phyloP scores from a whole-genome alignment of 768 basidiomycete species.

The Mycena albidolilacea region DNA sequence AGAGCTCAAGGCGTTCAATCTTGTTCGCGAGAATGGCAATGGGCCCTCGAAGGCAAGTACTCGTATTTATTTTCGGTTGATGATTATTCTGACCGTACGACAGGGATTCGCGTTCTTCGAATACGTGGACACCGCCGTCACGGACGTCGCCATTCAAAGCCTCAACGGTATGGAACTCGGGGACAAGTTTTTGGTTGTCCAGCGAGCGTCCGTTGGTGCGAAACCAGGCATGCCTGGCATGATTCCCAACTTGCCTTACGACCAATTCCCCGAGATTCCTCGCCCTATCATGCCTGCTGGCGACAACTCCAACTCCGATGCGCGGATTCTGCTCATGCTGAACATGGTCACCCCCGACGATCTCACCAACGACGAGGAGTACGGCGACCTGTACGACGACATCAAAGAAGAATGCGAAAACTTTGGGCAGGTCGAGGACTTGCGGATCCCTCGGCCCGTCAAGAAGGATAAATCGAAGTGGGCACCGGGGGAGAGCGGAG shows the following conservation, averaged over 20 bases:
- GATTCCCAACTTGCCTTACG: conserved; percentile 81
- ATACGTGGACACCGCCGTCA: conserved; percentile 90
- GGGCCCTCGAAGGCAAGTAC: conserved; percentile 85
- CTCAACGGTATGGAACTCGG: conserved; percentile 98
- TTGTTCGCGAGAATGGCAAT: conserved; percentile 94
- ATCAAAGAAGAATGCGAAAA: conserved; percentile 91
- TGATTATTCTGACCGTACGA: conserved; percentile 28
- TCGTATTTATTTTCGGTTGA: neutral
- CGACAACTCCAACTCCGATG: conserved; percentile 69
- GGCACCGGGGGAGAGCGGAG: conserved; percentile 70
- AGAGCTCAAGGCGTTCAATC: conserved; percentile 97
- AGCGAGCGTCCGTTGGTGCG: conserved; percentile 95
- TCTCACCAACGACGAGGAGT: conserved; percentile 90
- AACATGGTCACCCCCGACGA: conserved; percentile 99
- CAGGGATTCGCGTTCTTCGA: conserved; percentile 99
- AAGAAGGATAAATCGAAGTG: conserved; percentile 90
- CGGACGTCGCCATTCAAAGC: conserved; percentile 96
- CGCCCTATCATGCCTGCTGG: conserved; percentile 91
- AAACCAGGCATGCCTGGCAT: conserved; percentile 78
- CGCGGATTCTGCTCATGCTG: conserved; percentile 94
- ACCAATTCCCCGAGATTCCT: conserved; percentile 87
- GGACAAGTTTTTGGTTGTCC: conserved; percentile 95
- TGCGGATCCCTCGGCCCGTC: conserved; percentile 90
- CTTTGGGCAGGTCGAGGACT: conserved; percentile 86
- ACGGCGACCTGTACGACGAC: conserved; percentile 94